phyloP scores from a whole-genome alignment of 176 grass and related monocot genomes.

The Paspalum notatum region DNA sequence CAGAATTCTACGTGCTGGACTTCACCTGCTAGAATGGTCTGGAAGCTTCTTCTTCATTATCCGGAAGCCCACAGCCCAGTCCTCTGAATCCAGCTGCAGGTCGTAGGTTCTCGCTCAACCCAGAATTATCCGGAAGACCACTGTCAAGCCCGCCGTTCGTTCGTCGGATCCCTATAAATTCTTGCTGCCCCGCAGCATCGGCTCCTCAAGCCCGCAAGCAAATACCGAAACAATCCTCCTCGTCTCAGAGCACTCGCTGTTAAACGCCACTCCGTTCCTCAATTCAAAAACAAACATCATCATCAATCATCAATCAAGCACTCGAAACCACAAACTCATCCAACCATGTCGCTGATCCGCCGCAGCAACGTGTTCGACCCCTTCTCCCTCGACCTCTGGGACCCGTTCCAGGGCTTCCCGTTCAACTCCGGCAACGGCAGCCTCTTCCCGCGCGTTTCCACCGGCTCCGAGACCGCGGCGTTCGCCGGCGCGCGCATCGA shows the following conservation, averaged over 20 bases:
- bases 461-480: conserved; percentile 31
- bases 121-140: neutral
- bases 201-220: neutral
- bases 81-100: neutral
- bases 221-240: neutral
- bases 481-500: conserved; percentile 56
- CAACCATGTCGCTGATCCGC: conserved; percentile 53
- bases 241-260: neutral
- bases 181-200: too few relatives aligned
- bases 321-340: neutral
- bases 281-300: too few relatives aligned
- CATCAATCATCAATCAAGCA: too few relatives aligned
- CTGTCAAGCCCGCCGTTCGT: neutral
- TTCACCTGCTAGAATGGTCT: neutral
- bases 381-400: conserved; percentile 71
- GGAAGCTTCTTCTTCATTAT: neutral
- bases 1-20: neutral
- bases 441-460: conserved; percentile 47
- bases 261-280: neutral
- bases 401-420: conserved; percentile 46
- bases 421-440: conserved; percentile 3
- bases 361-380: conserved; percentile 80
- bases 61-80: too few relatives aligned
- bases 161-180: conserved; percentile 2
- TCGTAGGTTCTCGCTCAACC: neutral